A percentile compares a stretch with the other conserved stretches of the same genome.
Conservation (phyloP, 1,139 yeast genomes). For the Debaryomyces sp. region DNA sequence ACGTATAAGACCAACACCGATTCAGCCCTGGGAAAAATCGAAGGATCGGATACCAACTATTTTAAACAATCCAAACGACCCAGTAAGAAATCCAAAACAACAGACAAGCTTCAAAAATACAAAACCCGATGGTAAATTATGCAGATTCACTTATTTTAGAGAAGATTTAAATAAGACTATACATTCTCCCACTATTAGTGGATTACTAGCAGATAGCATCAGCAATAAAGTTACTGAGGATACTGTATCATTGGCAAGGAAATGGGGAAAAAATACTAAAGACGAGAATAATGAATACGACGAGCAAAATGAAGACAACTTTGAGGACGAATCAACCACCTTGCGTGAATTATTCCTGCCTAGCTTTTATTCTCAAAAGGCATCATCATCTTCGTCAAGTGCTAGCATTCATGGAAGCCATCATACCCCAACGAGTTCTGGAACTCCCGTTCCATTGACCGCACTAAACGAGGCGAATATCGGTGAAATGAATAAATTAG, state of each 20-base stretch:
- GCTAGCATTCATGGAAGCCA: slow-evolving; percentile 8
- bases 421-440: slow-evolving; percentile 2
- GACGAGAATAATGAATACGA: background rate
- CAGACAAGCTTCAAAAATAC: slow-evolving; percentile 7
- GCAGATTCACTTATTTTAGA: slow-evolving; percentile 85
- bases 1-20: slow-evolving; percentile 71
- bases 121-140: slow-evolving; percentile 29
- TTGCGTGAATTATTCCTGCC: slow-evolving; percentile 38
- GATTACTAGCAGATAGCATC: slow-evolving; percentile 45
- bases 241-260: slow-evolving; percentile 13
- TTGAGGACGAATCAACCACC: slow-evolving; percentile 13
- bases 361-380: slow-evolving; percentile 17
- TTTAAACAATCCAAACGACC: slow-evolving; percentile 20
- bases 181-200: slow-evolving; percentile 88
- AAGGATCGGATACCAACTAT: slow-evolving; percentile 35
- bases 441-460: slow-evolving; percentile 2
- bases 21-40: slow-evolving; percentile 74
- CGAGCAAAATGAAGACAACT: slow-evolving; percentile 16
- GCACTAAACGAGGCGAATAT: slow-evolving; percentile 1
- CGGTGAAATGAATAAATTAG: background rate
- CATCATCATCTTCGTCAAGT: slow-evolving; percentile 12
- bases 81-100: background rate
- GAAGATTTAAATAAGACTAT: slow-evolving; percentile 87
- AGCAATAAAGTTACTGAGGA: slow-evolving; percentile 4
- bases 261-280: slow-evolving; percentile 19